phyloP scores from a whole-genome alignment of 2,329 filamentous ascomycete genomes.

The Curvularia sp. region DNA sequence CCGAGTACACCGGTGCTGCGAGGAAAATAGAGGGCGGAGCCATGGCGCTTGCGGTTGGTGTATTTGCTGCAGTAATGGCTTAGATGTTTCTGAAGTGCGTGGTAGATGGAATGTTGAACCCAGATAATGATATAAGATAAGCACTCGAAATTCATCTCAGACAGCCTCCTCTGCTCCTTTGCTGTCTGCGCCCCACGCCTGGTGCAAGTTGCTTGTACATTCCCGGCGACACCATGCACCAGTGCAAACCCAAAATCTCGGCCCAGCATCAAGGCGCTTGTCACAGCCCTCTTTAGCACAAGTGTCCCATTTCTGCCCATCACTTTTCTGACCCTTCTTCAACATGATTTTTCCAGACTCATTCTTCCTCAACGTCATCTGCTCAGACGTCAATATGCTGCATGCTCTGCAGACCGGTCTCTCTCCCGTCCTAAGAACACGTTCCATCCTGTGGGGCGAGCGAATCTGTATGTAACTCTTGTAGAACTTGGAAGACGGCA shows the following conservation, averaged over 20 bases:
- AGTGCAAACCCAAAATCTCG: slow-evolving; percentile 38
- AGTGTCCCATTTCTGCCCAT: slow-evolving; percentile 16
- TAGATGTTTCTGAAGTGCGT: not conserved
- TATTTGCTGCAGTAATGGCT: slow-evolving; percentile 23
- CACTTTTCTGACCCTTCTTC: slow-evolving; percentile 12
- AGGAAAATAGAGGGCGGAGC: slow-evolving; percentile 14
- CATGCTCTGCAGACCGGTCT: slow-evolving; percentile 28
- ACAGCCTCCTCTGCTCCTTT: not conserved
- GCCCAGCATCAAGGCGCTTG: slow-evolving; percentile 21
- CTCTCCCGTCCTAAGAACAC: not conserved
- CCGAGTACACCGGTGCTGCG: slow-evolving; percentile 28
- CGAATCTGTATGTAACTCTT: not conserved
- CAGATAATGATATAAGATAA: not conserved
- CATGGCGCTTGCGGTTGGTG: slow-evolving; percentile 16
- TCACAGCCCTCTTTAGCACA: slow-evolving; percentile 23
- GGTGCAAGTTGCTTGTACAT: slow-evolving; percentile 22
- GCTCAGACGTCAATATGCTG: slow-evolving; percentile 2
- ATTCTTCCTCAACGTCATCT: slow-evolving; percentile 20
- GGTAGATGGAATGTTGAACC: not conserved
- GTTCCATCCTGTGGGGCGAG: not conserved
- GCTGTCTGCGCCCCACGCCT: slow-evolving; percentile 11
- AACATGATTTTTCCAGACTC: slow-evolving; percentile 25
- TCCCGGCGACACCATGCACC: slow-evolving; percentile 19
- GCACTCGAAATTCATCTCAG: not conserved
- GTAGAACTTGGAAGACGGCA: slow-evolving; percentile 6